Base-by-base conservation (phyloP, 768 basidiomycete species). In the Piloderma croceum region DNA sequence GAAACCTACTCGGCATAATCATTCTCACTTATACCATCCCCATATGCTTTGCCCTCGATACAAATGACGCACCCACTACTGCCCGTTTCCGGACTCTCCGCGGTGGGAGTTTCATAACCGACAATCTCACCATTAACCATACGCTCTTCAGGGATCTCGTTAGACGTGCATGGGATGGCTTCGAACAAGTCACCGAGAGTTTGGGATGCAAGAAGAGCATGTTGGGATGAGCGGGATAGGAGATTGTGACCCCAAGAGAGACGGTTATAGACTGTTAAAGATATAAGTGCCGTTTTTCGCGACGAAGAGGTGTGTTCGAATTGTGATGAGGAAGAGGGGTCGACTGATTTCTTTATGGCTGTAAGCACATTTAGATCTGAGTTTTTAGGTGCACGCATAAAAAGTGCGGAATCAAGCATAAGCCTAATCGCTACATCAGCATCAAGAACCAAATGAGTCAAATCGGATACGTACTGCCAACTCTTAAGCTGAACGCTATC, bases 141-240 rank as follows among this genome's bases (percentile, higher is more conserved):
- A 12, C 59, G 45, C 48, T 81, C 75, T 22, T 54, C 48, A 1
- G 72, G 69, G 18, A 76, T 57, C 29, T 78, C 73, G 24, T 74
- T 77, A 3, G 78, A 79, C 5, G 68, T 53, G 48, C 89, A 90
- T 17, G 79, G 76, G 20, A 90, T 72, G 21, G 61, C 59, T 4
- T 68, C 60, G 41, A 72, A 72, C 10, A 90, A 56, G 45, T 87
- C 81, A 15, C 68, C 71, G 3, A 91, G 71, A 0, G 79, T 83
- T 51, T 89, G 83, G 4, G 79, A 80, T n/a, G 84, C 79, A 12
- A 82, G 56, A 6, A 85, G 55, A 9, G 70, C 73, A 53, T 88
- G 83, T 49, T 81, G 81, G 7, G 86, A 88, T 42, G 70, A 62
- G 25, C 82, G 81, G 34, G 67, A 65, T 9, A 82, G 62, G 38